These are phyloP conservation scores for Fusarium robinianum DNA, from an alignment of 2,329 filamentous ascomycete genomes.

Conservation along the genomic window DNA sequence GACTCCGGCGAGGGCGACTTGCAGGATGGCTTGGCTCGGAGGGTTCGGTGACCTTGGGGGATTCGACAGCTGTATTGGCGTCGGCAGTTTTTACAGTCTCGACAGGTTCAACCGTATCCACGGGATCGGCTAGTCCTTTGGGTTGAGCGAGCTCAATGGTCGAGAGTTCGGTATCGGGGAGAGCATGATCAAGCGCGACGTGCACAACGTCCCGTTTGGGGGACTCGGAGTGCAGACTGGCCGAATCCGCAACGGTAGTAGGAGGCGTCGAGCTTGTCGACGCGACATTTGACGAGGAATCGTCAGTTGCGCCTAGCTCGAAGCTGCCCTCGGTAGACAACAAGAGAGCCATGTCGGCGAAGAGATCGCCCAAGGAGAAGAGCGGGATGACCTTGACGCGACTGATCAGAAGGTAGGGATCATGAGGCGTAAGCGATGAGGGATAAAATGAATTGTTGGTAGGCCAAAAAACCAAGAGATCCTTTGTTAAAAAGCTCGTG, in stretches of 20 bases:
- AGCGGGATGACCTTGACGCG: slow-evolving; percentile 15
- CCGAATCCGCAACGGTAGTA: slow-evolving; percentile 66
- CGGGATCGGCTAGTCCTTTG: neutral
- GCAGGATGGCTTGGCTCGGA: slow-evolving; percentile 33
- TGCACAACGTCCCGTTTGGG: slow-evolving; percentile 46
- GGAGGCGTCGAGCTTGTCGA: slow-evolving; percentile 66
- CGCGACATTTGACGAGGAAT: slow-evolving; percentile 56
- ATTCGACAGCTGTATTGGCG: too few species aligned
- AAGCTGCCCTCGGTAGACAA: slow-evolving; percentile 42
- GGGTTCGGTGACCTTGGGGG: too few species aligned
- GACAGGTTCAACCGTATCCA: slow-evolving; percentile 16
- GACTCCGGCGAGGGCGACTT: slow-evolving; percentile 56
- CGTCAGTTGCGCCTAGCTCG: slow-evolving; percentile 35
- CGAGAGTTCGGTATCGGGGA: slow-evolving; percentile 29
- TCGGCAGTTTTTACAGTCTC: slow-evolving; percentile 13
- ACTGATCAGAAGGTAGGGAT: slow-evolving; percentile 21
- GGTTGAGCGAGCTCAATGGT: slow-evolving; percentile 7
- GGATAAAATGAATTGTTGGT: neutral
- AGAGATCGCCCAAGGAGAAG: slow-evolving; percentile 8
- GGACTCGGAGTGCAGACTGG: slow-evolving; percentile 57
- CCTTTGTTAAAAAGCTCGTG: too few species aligned
- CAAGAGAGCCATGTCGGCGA: slow-evolving; percentile 39
- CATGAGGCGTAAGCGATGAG: slow-evolving; percentile 11
- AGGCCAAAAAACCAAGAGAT: slow-evolving; percentile 1
- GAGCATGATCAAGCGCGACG: slow-evolving; percentile 39